Evolutionary conservation across 75 land plant species (phyloP).

Genomic region (Chamaecyparis obtusa): DNA sequence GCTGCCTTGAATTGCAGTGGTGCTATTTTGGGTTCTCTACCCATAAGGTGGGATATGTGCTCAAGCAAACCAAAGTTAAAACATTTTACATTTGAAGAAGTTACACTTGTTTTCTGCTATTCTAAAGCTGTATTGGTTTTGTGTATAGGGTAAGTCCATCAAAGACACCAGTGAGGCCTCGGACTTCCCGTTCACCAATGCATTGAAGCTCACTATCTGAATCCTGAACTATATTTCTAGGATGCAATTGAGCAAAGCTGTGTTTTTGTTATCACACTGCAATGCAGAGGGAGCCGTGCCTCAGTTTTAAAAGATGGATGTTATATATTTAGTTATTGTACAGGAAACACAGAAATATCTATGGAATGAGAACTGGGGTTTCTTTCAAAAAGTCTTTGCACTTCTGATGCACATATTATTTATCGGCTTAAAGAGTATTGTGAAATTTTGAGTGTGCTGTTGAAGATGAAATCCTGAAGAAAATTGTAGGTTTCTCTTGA

Average conservation of each 20-base stretch:
- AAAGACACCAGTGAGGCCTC: conserved; percentile 53
- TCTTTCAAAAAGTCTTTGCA: conserved; percentile 5
- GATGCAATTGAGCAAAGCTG: not conserved
- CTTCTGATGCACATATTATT: not conserved
- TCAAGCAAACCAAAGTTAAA: not conserved
- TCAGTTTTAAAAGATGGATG: not conserved
- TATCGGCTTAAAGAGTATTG: not conserved
- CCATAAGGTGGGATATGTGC: conserved; percentile 30
- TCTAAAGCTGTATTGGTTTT: not conserved
- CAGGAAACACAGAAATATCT: conserved; percentile 3
- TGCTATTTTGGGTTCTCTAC: conserved; percentile 52
- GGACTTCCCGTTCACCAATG: conserved; percentile 41
- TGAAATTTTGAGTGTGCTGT: conserved; percentile 3
- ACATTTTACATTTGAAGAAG: not conserved
- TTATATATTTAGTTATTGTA: not conserved
- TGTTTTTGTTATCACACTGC: conserved; percentile 4
- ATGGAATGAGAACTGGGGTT: not conserved
- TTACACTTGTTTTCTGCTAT: not conserved
- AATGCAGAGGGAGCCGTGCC: not conserved
- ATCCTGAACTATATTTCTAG: not conserved
- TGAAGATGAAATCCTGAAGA: conserved; percentile 3
- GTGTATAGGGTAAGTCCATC: conserved; percentile 54
- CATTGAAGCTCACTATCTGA: conserved; percentile 11
- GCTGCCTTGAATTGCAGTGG: conserved; percentile 67
- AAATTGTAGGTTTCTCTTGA: not conserved